Evolutionary conservation across 495 filamentous ascomycete genomes (phyloP).

Genomic region (Penicillium robsamsonii): DNA sequence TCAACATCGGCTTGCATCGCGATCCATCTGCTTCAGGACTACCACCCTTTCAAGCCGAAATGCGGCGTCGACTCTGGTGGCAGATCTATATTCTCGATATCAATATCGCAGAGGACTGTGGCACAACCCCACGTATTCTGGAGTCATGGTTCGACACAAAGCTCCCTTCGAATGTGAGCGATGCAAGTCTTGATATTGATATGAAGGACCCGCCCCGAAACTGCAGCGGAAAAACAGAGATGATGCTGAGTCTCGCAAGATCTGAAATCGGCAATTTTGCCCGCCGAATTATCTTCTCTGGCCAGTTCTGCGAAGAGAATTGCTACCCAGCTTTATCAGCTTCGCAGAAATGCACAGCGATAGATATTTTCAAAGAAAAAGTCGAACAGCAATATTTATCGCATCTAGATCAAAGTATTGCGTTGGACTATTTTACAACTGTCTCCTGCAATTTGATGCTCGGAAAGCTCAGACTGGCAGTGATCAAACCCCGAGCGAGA

Average conservation of each 20-base stretch:
- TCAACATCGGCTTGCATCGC: slow-evolving; percentile 42
- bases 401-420: slow-evolving; percentile 53
- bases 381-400: slow-evolving; percentile 57
- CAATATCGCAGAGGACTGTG: slow-evolving; percentile 68
- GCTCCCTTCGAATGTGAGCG: slow-evolving; percentile 66
- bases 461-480: slow-evolving; percentile 59
- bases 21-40: background rate
- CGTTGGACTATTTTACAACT: slow-evolving; percentile 63
- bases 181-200: slow-evolving; percentile 60
- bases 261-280: slow-evolving; percentile 49
- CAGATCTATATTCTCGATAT: slow-evolving; percentile 67
- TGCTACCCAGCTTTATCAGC: slow-evolving; percentile 10
- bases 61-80: background rate
- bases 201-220: slow-evolving; percentile 53
- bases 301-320: slow-evolving; percentile 25
- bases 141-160: slow-evolving; percentile 62
- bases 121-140: slow-evolving; percentile 63
- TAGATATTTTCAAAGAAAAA: slow-evolving; percentile 53
- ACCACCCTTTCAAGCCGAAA: background rate
- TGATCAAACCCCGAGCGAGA: slow-evolving; percentile 49
- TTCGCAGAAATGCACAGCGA: slow-evolving; percentile 52
- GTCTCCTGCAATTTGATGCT: slow-evolving; percentile 50
- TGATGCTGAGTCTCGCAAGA: slow-evolving; percentile 67
- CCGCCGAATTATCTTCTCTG: slow-evolving; percentile 31
- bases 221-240: slow-evolving; percentile 62